Conservation (phyloP, 2,329 filamentous ascomycete species). For the Calonectria honghensis region DNA sequence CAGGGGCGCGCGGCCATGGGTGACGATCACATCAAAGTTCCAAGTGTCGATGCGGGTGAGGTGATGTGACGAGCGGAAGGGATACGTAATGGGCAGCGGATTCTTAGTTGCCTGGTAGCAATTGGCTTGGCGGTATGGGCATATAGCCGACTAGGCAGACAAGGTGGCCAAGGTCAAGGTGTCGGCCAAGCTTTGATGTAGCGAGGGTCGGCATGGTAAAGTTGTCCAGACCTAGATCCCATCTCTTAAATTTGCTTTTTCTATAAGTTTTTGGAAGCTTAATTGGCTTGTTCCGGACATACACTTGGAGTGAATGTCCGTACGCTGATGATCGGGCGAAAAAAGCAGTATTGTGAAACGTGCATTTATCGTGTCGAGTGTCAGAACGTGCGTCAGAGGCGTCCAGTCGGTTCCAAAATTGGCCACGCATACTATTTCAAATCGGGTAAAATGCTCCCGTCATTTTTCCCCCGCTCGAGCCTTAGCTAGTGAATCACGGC, state of each 20-base stretch:
- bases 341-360: not conserved
- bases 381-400: not conserved
- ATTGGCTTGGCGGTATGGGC: not conserved
- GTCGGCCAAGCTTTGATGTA: not conserved
- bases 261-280: not conserved
- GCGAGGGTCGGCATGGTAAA: not conserved
- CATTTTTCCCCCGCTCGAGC: not conserved
- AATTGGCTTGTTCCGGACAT: not conserved
- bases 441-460: not conserved
- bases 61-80: not conserved
- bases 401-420: not conserved
- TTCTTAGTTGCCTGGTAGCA: no score
- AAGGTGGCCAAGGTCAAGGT: no score
- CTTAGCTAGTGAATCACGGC: not conserved
- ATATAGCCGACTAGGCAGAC: no score
- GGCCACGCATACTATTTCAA: not conserved
- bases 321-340: not conserved
- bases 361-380: not conserved
- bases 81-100: not conserved
- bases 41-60: not conserved
- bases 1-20: not conserved
- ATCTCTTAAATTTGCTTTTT: not conserved
- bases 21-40: conserved; percentile 7
- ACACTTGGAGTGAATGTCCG: not conserved
- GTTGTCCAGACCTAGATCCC: not conserved